A percentile compares a stretch with the other conserved stretches of the same genome.
Conservation (phyloP, 495 filamentous ascomycete genomes). For the Tetracladium marchalianum region DNA sequence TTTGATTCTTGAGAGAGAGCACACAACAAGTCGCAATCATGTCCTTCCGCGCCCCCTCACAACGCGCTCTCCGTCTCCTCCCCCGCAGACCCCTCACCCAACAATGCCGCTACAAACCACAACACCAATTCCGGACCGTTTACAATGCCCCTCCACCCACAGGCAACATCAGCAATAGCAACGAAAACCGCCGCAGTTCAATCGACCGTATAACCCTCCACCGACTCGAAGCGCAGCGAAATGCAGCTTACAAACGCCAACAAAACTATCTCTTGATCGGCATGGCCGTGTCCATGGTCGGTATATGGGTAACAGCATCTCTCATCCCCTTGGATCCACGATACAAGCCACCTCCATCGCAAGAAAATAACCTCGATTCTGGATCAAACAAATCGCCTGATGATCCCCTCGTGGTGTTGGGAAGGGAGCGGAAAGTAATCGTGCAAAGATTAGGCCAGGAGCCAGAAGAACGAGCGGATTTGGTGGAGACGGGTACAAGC, state of each 20-base stretch:
- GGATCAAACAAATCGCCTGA: constrained; percentile 21
- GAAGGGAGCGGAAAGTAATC: constrained; percentile 42
- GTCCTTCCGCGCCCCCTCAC: constrained; percentile 8
- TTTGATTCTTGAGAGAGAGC: not conserved
- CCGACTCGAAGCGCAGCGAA: constrained; percentile 27
- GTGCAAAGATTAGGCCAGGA: constrained; percentile 32
- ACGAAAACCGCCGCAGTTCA: constrained; percentile 16
- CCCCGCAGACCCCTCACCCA: not conserved
- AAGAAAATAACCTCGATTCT: constrained; percentile 32
- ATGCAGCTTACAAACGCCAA: constrained; percentile 35
- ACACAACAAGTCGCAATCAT: constrained; percentile 5
- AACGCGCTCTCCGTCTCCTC: constrained; percentile 1
- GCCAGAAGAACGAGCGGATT: constrained; percentile 40
- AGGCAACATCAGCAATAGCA: not conserved
- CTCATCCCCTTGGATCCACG: constrained; percentile 27
- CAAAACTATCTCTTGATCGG: constrained; percentile 38
- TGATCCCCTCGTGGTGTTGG: constrained; percentile 33
- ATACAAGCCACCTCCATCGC: constrained; percentile 14
- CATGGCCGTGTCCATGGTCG: constrained; percentile 33
- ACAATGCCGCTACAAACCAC: constrained; percentile 3
- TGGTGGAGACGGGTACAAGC: constrained; percentile 74
- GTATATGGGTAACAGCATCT: constrained; percentile 36
- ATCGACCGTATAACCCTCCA: constrained; percentile 36
- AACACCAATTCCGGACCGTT: not conserved
- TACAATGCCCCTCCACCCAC: not conserved